Base-by-base conservation (phyloP, 345 rosid species). In the Populus tremula region DNA sequence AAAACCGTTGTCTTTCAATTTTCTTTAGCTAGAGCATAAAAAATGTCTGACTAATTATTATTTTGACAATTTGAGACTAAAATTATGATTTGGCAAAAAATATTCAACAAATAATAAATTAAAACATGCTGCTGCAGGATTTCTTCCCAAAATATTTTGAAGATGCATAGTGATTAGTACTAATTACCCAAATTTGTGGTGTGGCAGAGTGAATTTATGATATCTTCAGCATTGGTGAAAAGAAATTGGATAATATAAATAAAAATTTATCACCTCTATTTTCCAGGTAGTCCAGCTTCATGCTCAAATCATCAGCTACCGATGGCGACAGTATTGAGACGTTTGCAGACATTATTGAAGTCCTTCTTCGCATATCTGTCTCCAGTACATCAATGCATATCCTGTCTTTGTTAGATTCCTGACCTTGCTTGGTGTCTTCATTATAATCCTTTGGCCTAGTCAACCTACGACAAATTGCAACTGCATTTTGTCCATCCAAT, bases 321-420 rank as follows among this genome's bases (percentile, higher is more conserved):
- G 69, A 62, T 62, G 67, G 79, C 4, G 80, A 59, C 38, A 74
- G 31, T 33, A 23, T 25, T 5, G 80, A 49, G 35, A 47, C 27
- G 12, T 72, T 71, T 36, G 79, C 85, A 10, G 71, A 49, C 54
- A 23, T 62, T 1, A 23, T 62, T 1, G 82, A 82, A 70, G 49
- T 76, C 71, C 77, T 76, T 25, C 77, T 76, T 25, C 79, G 29
- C 80, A 77, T 82, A 70, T 70, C 80, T 68, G 74, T 66, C 78
- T 85, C 90, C 5, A 87, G 82, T 67, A 87, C 50, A 75, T 71
- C 87, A 35, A 88, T 84, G 80, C 89, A 87, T 31, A 88, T 25
- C 12, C 81, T 67, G 23, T 87, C 87, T 47, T 84, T 87, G 69
- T 82, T 82, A 5, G 88, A 69, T 72, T 62, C 83, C 70, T 82